Base-by-base conservation (phyloP, 306 rosid genomes). In the Vicia faba region DNA sequence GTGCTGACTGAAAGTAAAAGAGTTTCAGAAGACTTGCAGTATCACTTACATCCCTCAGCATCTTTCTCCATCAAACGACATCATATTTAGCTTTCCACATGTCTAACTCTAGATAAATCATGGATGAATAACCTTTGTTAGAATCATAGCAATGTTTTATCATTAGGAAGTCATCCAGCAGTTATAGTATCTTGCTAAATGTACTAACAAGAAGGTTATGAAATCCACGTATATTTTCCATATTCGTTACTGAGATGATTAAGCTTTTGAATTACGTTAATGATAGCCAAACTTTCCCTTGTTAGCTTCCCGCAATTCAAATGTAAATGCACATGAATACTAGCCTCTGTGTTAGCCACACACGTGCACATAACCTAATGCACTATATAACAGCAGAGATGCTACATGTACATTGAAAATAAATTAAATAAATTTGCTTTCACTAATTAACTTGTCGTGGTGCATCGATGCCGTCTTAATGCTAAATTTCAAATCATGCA, bases 1-100 rank as follows among this genome's bases (percentile, higher is more conserved):
- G 71, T 51, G 82, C 78, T 25, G 78, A 77, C n/a, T 83, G 75
- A 86, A 69, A 29, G 75, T 46, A 65, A 76, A 65, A 78, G 74
- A 63, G 29, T 11, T 25, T 55, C 71, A 50, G 61, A 71, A 68
- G 75, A 61, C 55, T 20, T 3, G 46, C 50, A 69, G 48, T 20
- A 33, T 64, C 66, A 36, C 44, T 20, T 49, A 70, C 15, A 33
- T 72, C 28, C 43, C 75, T 58, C 80, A 54, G 40, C 59, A 54
- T 63, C 48, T 40, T 51, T 67, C 72, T 66, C 73, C 60, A 66
- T 70, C 80, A 77, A 64, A 59, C 77, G 44, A 61, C 73, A 61
- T n/a, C 36, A 29, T 18, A 23, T 59, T 64, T 55, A 31, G 54
- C 51, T 79, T 72, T 69, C 58, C 75, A 36, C 58, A 46, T n/a